Base-by-base conservation (phyloP, 2,329 filamentous ascomycete genomes). In the Akanthomyces muscarius region DNA sequence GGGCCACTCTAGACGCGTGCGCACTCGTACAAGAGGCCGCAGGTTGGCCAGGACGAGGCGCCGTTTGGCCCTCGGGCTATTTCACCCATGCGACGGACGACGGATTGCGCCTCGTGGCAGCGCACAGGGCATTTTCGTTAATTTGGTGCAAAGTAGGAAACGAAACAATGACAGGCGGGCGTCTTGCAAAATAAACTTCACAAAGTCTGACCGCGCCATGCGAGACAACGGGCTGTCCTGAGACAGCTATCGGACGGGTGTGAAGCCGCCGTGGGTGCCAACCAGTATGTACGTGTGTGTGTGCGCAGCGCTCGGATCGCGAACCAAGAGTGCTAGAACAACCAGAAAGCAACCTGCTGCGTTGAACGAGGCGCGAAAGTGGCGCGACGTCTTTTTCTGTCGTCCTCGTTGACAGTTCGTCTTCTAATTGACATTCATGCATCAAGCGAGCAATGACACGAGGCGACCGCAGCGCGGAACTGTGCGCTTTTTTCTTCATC, bases 141-240 rank as follows among this genome's bases (percentile, higher is more conserved):
- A 25, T 30, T 30, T 30, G 28, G 28, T 30, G 28, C 28, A 6
- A 4, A 23, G 47, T 2, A 18, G 7, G 23, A 53, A 33, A 50
- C 3, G n/a, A 36, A 18, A 21, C 6, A 23, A 38, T 7, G 4
- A 5, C 25, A n/a, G 18, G 18, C 6, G 10, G 44, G 8, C 7
- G 44, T 21, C 30, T n/a, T 25, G 50, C 28, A n/a, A 28, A 21
- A n/a, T 21, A 54, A 25, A 18, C 21, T 33, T 52, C 5, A 18
- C 5, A 21, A 54, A 44, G 54, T 45, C 54, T 36, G 54, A 57
- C 41, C 54, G 54, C 54, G 54, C 25, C 41, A 47, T 57, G 54
- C 54, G 41, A 57, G 54, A 57, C 42, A 47, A 23, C 33, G 23
- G 41, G 25, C 38, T 45, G 36, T 23, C 54, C 54, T 57, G 54